A percentile compares a stretch with the other conserved stretches of the same genome.
phyloP scores from a whole-genome alignment of 1,284 basidiomycete genomes.

The Ustilago trichophora region DNA sequence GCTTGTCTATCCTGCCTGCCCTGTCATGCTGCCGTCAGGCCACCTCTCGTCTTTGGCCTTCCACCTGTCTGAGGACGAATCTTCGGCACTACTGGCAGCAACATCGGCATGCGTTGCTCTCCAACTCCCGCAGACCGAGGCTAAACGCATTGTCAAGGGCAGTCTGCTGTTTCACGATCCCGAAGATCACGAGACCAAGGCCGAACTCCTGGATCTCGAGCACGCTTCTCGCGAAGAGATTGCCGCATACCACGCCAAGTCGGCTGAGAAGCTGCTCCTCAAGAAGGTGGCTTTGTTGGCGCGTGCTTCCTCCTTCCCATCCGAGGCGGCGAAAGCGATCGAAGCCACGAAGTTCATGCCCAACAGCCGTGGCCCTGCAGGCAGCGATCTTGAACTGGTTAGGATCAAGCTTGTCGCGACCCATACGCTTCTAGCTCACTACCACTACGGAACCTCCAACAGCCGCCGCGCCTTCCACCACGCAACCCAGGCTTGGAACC shows the following conservation, averaged over 20 bases:
- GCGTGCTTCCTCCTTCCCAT: conserved; percentile 35
- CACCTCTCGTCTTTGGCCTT: conserved; percentile 59
- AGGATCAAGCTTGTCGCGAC: conserved; percentile 58
- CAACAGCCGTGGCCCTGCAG: conserved; percentile 20
- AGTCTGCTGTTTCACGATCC: conserved; percentile 36
- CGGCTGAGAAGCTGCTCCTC: conserved; percentile 51
- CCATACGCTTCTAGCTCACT: conserved; percentile 53
- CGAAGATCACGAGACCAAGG: conserved; percentile 43
- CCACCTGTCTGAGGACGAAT: conserved; percentile 56
- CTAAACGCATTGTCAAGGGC: conserved; percentile 49
- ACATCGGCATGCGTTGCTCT: conserved; percentile 51
- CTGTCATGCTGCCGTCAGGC: conserved; percentile 54
- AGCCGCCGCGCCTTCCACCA: conserved; percentile 48
- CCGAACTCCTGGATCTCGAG: conserved; percentile 40
- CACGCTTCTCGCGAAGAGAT: conserved; percentile 51
- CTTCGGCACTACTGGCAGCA: conserved; percentile 54
- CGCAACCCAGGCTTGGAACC: conserved; percentile 54
- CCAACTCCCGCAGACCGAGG: conserved; percentile 48
- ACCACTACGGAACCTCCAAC: conserved; percentile 53
- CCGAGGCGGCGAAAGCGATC: conserved; percentile 24
- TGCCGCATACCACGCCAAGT: conserved; percentile 52
- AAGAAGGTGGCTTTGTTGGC: conserved; percentile 36
- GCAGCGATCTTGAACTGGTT: conserved; percentile 45
- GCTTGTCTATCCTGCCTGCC: conserved; percentile 55
- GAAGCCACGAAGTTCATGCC: conserved; percentile 21